Evolutionary conservation across 345 rosid genomes (phyloP).

Genomic region (Conringia planisiliqua): DNA sequence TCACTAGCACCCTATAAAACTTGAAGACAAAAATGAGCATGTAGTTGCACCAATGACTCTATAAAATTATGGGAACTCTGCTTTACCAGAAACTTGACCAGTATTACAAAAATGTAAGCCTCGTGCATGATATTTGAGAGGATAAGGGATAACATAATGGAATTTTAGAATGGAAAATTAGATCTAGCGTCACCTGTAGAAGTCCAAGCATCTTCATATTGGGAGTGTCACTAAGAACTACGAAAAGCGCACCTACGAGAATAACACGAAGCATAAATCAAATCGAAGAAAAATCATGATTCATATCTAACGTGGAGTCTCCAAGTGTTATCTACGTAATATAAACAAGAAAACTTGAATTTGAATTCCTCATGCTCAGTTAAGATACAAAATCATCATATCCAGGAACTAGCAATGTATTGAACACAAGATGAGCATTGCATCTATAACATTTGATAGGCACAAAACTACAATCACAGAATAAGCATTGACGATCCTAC

Average conservation of each 20-base stretch:
- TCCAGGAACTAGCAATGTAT: neutral
- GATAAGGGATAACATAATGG: neutral
- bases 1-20: neutral
- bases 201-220: constrained; percentile 97
- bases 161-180: constrained; percentile 1
- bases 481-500: neutral
- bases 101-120: neutral
- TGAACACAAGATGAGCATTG: neutral
- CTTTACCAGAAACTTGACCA: neutral
- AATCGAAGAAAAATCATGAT: constrained; percentile 16
- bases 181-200: constrained; percentile 58
- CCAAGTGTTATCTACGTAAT: neutral
- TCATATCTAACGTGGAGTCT: neutral
- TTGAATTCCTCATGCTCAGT: neutral
- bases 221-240: constrained; percentile 71
- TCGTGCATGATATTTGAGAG: neutral
- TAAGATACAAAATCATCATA: neutral
- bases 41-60: neutral
- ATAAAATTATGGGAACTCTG: neutral
- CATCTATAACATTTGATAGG: neutral
- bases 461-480: neutral
- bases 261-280: neutral
- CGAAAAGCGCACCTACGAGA: constrained; percentile 79
- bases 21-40: neutral
- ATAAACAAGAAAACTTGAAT: neutral